phyloP scores from a whole-genome alignment of 768 basidiomycete genomes.

The Guyanaporus albipodus region DNA sequence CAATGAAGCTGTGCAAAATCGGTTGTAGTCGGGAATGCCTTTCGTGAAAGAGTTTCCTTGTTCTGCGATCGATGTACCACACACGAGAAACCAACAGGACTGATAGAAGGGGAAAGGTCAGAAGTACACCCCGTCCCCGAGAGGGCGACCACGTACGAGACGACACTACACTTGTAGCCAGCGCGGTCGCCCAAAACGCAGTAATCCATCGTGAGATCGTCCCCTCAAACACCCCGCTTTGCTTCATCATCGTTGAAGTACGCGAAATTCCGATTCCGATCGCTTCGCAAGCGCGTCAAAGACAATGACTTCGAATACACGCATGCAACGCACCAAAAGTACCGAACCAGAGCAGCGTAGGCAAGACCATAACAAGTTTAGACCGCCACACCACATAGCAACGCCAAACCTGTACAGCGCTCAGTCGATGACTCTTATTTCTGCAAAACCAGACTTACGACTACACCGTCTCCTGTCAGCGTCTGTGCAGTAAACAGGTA shows the following conservation, averaged over 20 bases:
- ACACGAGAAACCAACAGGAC: neutral
- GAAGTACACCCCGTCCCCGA: neutral
- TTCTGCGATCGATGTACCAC: neutral
- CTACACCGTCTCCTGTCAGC: slow-evolving; percentile 20
- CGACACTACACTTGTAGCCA: slow-evolving; percentile 27
- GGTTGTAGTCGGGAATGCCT: neutral
- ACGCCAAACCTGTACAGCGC: neutral
- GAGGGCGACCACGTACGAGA: slow-evolving; percentile 16
- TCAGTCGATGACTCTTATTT: neutral
- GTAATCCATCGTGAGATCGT: neutral
- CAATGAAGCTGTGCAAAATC: neutral
- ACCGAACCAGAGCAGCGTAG: neutral
- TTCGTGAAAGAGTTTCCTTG: neutral
- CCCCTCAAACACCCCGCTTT: neutral
- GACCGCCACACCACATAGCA: slow-evolving; percentile 1
- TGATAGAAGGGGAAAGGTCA: neutral
- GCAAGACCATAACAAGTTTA: neutral
- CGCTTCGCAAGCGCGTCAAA: neutral
- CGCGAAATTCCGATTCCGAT: neutral
- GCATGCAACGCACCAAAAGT: neutral
- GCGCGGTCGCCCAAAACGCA: neutral
- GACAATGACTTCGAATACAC: neutral
- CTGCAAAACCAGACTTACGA: slow-evolving; percentile 12
- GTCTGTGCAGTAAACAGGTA: slow-evolving; percentile 16
- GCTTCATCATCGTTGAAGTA: neutral